A percentile compares a stretch with the other conserved stretches of the same genome.
Evolutionary conservation across 1,284 basidiomycete genomes (phyloP).

Genomic region (Neotropicomus parvogracilis): DNA sequence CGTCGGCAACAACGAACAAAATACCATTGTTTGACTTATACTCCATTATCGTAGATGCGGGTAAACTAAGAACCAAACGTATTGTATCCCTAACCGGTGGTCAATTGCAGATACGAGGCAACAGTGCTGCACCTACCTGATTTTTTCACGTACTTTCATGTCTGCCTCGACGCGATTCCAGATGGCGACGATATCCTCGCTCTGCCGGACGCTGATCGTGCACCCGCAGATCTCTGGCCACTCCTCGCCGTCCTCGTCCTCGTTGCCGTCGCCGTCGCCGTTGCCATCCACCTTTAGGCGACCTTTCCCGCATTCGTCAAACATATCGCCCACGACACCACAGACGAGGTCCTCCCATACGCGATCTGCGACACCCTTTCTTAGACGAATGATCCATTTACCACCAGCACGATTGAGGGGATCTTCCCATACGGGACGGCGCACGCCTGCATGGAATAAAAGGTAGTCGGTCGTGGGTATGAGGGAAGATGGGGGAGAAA

Average conservation of each 20-base stretch:
- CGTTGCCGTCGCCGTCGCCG: constrained; percentile 34
- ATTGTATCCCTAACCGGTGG: constrained; percentile 57
- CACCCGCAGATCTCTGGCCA: constrained; percentile 81
- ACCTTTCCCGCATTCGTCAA: constrained; percentile 53
- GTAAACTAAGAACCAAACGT: constrained; percentile 61
- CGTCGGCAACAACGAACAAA: neutral
- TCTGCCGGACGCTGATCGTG: constrained; percentile 79
- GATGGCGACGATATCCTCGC: constrained; percentile 76
- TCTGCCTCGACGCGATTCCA: constrained; percentile 76
- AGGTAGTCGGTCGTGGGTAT: constrained; percentile 81
- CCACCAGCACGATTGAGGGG: constrained; percentile 81
- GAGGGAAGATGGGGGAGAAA: constrained; percentile 68
- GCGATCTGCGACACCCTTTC: constrained; percentile 77
- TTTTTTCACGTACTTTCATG: constrained; percentile 63
- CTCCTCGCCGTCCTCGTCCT: constrained; percentile 41
- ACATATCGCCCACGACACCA: constrained; percentile 76
- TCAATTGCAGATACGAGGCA: neutral
- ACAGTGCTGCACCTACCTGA: constrained; percentile 49
- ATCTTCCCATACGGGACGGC: constrained; percentile 88
- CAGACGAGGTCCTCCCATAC: constrained; percentile 81
- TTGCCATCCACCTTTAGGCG: constrained; percentile 26
- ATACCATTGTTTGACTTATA: constrained; percentile 83
- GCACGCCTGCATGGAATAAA: constrained; percentile 78
- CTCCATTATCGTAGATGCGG: constrained; percentile 72
- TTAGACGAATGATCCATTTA: constrained; percentile 88